phyloP scores from a whole-genome alignment of 2,329 filamentous ascomycete species.

The Sporothrix schenckii region DNA sequence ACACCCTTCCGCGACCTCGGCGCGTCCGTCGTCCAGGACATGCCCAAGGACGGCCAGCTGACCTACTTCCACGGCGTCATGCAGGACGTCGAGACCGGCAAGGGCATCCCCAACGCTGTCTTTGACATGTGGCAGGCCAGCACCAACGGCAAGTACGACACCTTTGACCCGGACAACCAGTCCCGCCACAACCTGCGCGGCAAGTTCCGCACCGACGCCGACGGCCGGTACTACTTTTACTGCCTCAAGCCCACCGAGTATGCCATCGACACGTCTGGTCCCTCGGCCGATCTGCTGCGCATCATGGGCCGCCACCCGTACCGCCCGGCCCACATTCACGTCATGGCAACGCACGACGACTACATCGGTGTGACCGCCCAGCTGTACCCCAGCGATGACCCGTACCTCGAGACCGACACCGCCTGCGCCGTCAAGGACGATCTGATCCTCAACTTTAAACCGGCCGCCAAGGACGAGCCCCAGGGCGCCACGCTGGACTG shows the following conservation, averaged over 20 bases:
- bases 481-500: constrained; percentile 41
- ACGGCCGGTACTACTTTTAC: constrained; percentile 65
- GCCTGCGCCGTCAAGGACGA: constrained; percentile 48
- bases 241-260: constrained; percentile 58
- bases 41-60: constrained; percentile 47
- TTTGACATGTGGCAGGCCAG: constrained; percentile 79
- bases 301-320: constrained; percentile 60
- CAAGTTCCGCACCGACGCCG: constrained; percentile 63
- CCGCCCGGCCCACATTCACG: constrained; percentile 63
- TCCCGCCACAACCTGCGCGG: constrained; percentile 67
- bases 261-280: constrained; percentile 49
- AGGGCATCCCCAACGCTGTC: constrained; percentile 65
- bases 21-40: constrained; percentile 62
- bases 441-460: constrained; percentile 46
- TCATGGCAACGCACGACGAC: constrained; percentile 55
- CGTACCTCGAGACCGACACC: constrained; percentile 54
- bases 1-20: constrained; percentile 72
- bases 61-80: constrained; percentile 63
- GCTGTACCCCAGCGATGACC: constrained; percentile 64
- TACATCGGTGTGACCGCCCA: constrained; percentile 68
- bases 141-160: constrained; percentile 69
- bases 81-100: constrained; percentile 60
- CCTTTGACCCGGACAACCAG: constrained; percentile 67
- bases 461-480: constrained; percentile 42
- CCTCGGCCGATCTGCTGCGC: constrained; percentile 55